phyloP scores from a whole-genome alignment of 1,284 basidiomycete genomes.

The Hymenochaete sp. region DNA sequence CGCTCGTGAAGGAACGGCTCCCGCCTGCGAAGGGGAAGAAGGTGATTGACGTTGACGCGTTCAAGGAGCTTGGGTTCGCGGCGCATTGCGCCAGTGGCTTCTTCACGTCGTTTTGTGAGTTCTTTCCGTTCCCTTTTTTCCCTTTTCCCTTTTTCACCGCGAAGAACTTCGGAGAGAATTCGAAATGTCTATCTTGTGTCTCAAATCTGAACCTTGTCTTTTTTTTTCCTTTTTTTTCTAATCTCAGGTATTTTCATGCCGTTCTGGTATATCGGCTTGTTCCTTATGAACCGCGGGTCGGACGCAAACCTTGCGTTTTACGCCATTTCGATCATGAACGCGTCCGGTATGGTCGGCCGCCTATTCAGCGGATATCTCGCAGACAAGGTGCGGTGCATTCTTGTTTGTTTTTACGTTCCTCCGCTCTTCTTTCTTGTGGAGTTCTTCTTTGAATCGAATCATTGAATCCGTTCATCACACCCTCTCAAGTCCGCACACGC shows the following conservation, averaged over 20 bases:
- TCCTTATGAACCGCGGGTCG: conserved; percentile 16
- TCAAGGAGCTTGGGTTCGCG: conserved; percentile 14
- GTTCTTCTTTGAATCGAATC: not conserved
- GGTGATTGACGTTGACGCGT: conserved; percentile 10
- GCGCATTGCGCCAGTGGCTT: conserved; percentile 14
- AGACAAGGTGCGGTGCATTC: conserved; percentile 11
- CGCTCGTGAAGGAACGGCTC: conserved; percentile 16
- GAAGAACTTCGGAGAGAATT: too few relatives aligned
- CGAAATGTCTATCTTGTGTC: too few relatives aligned
- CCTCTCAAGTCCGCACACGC: too few relatives aligned
- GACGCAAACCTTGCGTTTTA: conserved; percentile 14
- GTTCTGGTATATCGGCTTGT: conserved; percentile 18
- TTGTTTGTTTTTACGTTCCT: not conserved
- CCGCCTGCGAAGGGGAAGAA: conserved; percentile 11
- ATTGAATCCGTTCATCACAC: not conserved
- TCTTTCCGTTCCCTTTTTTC: too few relatives aligned
- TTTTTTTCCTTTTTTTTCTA: too few relatives aligned
- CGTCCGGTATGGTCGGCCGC: conserved; percentile 15
- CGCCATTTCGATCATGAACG: conserved; percentile 18
- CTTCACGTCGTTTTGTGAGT: conserved; percentile 17
- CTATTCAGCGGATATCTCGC: conserved; percentile 15
- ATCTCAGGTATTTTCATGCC: conserved; percentile 15
- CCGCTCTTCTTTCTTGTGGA: not conserved
- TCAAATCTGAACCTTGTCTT: too few relatives aligned
- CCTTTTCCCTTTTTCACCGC: too few relatives aligned